phyloP scores from a whole-genome alignment of 2,329 filamentous ascomycete genomes.

The Claviceps quebecensis region DNA sequence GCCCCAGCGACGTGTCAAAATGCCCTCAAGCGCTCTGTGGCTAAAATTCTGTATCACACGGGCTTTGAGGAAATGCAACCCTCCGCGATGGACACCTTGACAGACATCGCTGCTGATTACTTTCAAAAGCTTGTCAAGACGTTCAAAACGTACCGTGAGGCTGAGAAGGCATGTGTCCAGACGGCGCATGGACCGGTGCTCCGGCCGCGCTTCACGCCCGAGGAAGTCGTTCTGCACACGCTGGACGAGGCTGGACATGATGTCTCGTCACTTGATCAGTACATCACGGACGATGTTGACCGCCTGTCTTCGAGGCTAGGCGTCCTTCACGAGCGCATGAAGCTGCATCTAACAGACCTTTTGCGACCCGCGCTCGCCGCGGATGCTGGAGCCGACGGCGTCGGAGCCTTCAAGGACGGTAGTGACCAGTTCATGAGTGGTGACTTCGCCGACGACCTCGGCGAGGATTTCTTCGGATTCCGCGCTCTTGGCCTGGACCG shows the following conservation, averaged over 20 bases:
- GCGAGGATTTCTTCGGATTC: constrained; percentile 98
- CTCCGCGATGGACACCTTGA: constrained; percentile 78
- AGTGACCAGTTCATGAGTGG: constrained; percentile 94
- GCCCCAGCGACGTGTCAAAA: constrained; percentile 68
- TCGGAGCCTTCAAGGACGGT: constrained; percentile 84
- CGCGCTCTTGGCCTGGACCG: constrained; percentile 83
- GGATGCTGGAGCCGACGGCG: constrained; percentile 70
- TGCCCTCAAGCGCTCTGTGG: constrained; percentile 78
- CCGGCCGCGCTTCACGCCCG: constrained; percentile 59
- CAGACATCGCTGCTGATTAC: constrained; percentile 79
- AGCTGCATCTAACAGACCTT: constrained; percentile 80
- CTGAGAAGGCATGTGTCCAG: constrained; percentile 55
- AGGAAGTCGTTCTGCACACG: constrained; percentile 79
- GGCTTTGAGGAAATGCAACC: constrained; percentile 97
- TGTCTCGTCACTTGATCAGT: constrained; percentile 65
- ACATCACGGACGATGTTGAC: constrained; percentile 89
- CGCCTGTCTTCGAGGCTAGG: constrained; percentile 64
- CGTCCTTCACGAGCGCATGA: constrained; percentile 89
- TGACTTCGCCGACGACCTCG: constrained; percentile 94
- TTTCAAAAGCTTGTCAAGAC: constrained; percentile 72
- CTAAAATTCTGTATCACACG: constrained; percentile 88
- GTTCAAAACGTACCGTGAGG: constrained; percentile 70
- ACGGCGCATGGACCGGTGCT: constrained; percentile 27
- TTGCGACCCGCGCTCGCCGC: constrained; percentile 69
- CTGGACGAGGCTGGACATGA: constrained; percentile 75